A percentile compares a stretch with the other conserved stretches of the same genome.
phyloP scores from a whole-genome alignment of 805 yeast genomes.

The Lipomyces sp. region DNA sequence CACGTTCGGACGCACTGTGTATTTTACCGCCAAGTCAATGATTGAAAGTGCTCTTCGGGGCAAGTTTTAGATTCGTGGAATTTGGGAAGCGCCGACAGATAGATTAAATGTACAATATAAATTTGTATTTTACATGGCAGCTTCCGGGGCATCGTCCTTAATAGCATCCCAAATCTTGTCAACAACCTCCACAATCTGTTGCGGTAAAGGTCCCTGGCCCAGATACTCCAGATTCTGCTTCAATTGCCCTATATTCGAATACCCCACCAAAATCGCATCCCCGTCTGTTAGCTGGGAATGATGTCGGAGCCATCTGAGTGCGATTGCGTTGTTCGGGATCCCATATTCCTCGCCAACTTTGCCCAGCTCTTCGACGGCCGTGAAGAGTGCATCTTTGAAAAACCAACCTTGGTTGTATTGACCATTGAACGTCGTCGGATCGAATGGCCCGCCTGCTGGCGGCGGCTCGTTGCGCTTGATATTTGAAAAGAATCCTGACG shows the following conservation, averaged over 20 bases:
- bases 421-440: slow-evolving; percentile 28
- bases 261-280: slow-evolving; percentile 29
- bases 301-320: slow-evolving; percentile 33
- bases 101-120: neutral
- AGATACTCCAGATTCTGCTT: slow-evolving; percentile 31
- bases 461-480: slow-evolving; percentile 26
- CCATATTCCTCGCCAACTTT: slow-evolving; percentile 16
- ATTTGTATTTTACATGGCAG: neutral
- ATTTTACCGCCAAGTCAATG: slow-evolving; percentile 82
- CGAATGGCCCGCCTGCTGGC: slow-evolving; percentile 25
- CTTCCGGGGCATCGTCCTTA: slow-evolving; percentile 38
- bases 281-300: slow-evolving; percentile 29
- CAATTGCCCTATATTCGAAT: slow-evolving; percentile 24
- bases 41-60: slow-evolving; percentile 64
- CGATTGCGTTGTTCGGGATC: slow-evolving; percentile 29
- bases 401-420: slow-evolving; percentile 21
- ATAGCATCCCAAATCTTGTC: slow-evolving; percentile 39
- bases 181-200: slow-evolving; percentile 35
- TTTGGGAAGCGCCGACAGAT: neutral
- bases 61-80: slow-evolving; percentile 57
- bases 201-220: slow-evolving; percentile 39
- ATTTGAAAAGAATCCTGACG: slow-evolving; percentile 31
- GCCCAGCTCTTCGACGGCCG: slow-evolving; percentile 29
- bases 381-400: slow-evolving; percentile 23
- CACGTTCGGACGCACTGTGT: slow-evolving; percentile 70